Evolutionary conservation across 495 filamentous ascomycete genomes (phyloP).

Genomic region (Neurospora tetraspora): DNA sequence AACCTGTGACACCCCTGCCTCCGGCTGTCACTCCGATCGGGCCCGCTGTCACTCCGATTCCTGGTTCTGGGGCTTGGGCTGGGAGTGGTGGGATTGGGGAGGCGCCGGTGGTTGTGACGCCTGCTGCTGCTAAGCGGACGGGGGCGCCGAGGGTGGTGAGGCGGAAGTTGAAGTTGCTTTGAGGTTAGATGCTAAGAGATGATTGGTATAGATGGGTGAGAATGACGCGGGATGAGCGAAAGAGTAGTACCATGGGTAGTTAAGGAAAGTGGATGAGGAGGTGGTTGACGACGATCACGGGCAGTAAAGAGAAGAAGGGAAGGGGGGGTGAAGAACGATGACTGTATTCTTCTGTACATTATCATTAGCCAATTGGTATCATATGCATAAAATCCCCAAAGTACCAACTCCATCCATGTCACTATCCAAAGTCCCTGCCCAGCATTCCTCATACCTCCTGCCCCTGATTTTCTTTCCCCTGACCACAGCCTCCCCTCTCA

Average conservation of each 20-base stretch:
- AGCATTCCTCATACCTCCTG: background rate
- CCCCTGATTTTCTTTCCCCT: background rate
- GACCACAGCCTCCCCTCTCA: background rate
- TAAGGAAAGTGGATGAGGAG: background rate
- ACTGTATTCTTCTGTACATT: background rate
- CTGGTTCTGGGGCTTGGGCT: background rate
- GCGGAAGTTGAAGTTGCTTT: background rate
- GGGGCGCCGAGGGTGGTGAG: background rate
- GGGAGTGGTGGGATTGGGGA: background rate
- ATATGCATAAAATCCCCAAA: background rate
- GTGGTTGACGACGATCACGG: background rate
- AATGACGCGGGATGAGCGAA: background rate
- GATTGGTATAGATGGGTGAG: background rate
- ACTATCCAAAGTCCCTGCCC: background rate
- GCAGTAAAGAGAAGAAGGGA: background rate
- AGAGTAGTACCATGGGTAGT: background rate
- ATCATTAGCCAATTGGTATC: background rate
- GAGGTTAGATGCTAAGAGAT: background rate
- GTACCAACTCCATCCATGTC: background rate
- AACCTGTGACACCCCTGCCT: background rate
- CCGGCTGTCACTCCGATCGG: background rate
- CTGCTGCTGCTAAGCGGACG: background rate
- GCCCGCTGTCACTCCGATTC: background rate
- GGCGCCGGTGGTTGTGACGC: background rate
- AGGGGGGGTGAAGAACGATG: background rate